phyloP scores from a whole-genome alignment of 306 rosid genomes.

The Lotus japonicus region DNA sequence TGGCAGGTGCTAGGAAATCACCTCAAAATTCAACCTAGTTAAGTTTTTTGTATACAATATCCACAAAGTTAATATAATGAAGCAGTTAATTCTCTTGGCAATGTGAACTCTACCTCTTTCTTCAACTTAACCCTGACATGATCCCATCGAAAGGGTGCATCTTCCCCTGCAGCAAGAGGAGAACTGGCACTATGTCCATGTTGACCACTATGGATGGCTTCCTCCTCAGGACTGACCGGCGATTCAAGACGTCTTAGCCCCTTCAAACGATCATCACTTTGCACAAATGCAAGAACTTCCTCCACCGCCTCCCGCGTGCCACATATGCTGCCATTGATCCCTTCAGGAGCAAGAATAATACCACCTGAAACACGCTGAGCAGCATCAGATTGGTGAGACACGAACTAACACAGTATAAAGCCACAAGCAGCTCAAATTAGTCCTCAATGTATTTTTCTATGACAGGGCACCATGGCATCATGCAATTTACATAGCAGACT shows the following conservation, averaged over 20 bases:
- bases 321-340: slow-evolving; percentile 92
- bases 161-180: slow-evolving; percentile 96
- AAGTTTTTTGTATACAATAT: not conserved
- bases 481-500: too few relatives aligned
- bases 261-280: slow-evolving; percentile 50
- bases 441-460: not conserved
- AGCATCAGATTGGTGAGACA: slow-evolving; percentile 59
- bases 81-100: not conserved
- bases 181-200: slow-evolving; percentile 69
- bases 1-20: not conserved
- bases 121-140: slow-evolving; percentile 96
- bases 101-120: slow-evolving; percentile 58
- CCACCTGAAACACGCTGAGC: slow-evolving; percentile 95
- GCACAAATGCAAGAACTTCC: slow-evolving; percentile 62
- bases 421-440: not conserved
- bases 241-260: slow-evolving; percentile 76
- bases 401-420: slow-evolving; percentile 4
- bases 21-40: not conserved
- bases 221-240: slow-evolving; percentile 90
- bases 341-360: slow-evolving; percentile 86
- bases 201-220: slow-evolving; percentile 84
- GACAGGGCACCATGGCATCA: too few relatives aligned
- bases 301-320: slow-evolving; percentile 72
- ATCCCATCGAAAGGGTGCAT: slow-evolving; percentile 90
- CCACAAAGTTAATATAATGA: not conserved